phyloP scores from a whole-genome alignment of 179 eudicot genomes.

The Spergularia azorica region DNA sequence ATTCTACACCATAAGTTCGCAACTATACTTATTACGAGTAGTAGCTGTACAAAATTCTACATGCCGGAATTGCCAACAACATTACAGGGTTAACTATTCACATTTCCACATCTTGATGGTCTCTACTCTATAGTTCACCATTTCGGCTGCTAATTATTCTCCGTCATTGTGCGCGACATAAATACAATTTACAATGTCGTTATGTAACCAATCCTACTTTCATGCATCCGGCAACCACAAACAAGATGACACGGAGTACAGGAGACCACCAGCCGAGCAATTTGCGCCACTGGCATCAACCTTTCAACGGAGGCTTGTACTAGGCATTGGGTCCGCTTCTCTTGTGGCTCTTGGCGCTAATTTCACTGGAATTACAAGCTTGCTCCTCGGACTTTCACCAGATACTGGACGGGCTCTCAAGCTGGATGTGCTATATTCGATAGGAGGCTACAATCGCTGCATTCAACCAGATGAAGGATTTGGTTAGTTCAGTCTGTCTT shows the following conservation, averaged over 20 bases:
- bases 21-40: too few species aligned
- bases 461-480: conserved; percentile 69
- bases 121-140: neutral
- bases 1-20: neutral
- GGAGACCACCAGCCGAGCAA: conserved; percentile 55
- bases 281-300: conserved; percentile 55
- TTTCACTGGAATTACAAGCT: conserved; percentile 78
- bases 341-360: conserved; percentile 81
- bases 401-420: conserved; percentile 67
- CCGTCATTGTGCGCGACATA: too few species aligned
- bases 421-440: conserved; percentile 85
- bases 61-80: neutral
- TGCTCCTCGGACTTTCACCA: conserved; percentile 71
- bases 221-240: conserved; percentile 42
- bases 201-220: conserved; percentile 27
- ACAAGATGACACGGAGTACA: conserved; percentile 18
- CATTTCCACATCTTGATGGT: neutral
- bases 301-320: conserved; percentile 60
- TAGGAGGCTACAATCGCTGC: conserved; percentile 69
- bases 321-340: conserved; percentile 78
- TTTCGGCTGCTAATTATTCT: neutral
- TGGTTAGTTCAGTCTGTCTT: conserved; percentile 42
- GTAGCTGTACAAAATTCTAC: neutral
- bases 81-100: neutral
- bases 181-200: conserved; percentile 35